Base-by-base conservation (phyloP, 2,329 filamentous ascomycete species). In the Stenocarpella maydis region DNA sequence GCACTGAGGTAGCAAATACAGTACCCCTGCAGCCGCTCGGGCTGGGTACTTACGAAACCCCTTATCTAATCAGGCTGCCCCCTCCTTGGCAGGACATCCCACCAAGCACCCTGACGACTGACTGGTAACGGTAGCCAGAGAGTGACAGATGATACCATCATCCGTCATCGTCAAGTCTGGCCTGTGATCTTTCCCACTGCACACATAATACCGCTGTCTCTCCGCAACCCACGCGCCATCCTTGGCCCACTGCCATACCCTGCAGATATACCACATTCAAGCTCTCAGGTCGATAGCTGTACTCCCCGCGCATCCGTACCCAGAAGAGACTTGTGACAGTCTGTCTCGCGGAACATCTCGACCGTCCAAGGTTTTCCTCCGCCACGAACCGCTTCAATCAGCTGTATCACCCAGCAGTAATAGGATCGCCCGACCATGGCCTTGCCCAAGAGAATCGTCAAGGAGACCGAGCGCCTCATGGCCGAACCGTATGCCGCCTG, bases 401-500 rank as follows among this genome's bases (percentile, higher is more conserved):
- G 54, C 54, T 41, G 54, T 41, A 15, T 28, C 24, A 45, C 9
- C 15, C 39, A 10, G 65, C 24, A 45, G 43, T 34, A 65, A n/a
- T 52, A 63, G 6, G 15, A 50, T 15, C 24, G 26, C 37, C 53
- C 64, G 75, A 74, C n/a, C 71, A 90, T 89, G 93, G 90, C 94
- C 73, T 86, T 99, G 74, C 95, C 96, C 39, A 99, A 99, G 87
- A 88, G 96, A 79, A 99, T 99, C 78, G 88, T 98, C 78, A 99
- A 99, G 84, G 97, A 99, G 88, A 99, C 96, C 24, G 95, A 99
- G 84, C 91, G 96, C 78, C 88, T 99, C 75, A 95, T 97, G 89
- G 93, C 93, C 73, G 96, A 99, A 83, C 96, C 96, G 94, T 97
- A 87, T 82, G 93, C 50, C 50, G 21, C 63, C 34, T 34, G 41